Evolutionary conservation across 1,139 yeast species (phyloP), one percentile per base, ranked within the genome.

Genomic region (Kodamaea anthophila): DNA sequence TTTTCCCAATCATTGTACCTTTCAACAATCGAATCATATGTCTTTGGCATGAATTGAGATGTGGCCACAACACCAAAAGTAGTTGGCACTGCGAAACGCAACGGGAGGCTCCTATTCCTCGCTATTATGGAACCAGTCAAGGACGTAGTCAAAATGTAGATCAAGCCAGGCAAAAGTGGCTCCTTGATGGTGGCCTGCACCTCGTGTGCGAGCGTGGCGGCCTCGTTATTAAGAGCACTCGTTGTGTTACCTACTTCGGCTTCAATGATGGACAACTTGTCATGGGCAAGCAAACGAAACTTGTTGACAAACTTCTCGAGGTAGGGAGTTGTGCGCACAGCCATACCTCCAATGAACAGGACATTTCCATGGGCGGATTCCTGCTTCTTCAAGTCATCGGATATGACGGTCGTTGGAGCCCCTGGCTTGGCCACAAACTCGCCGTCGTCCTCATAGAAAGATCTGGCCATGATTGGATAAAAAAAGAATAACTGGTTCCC

Each of bases 81-180:
- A 9, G 69, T 34, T 2, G 84, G 83, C 2, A 73, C 52, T 3
- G 65, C 25, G 38, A 74, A 70, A 40, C 84, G 60, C 9, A 70
- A 25, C 1, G 74, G 73, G 5, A 74, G 50, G 2, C 65, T 46
- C 40, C 70, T 60, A 37, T 58, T 65, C 38, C 65, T 62, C 11
- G 62, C 73, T 23, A 73, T 39, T 36, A 77, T 70, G 4, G 81
- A 72, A 8, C 82, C 80, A 1, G 74, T 48, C 38, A 77, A 64
- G 3, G 77, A 54, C 4, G 67, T 58, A 1, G 83, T 75, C 29
- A 77, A 55, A 5, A 76, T 69, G 42, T 71, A 71, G 29, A 76
- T 65, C 27, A 67, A 49, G 33, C 60, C 60, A 12, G 84, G 84
- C 36, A 77, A 62, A 3, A 73, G 55, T 3, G 76, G 75, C 33